Percentiles rank a stretch among this genome's conserved stretches.
Conservation (phyloP, 1,139 yeast genomes). For the Debaryomycetaceae sp. region DNA sequence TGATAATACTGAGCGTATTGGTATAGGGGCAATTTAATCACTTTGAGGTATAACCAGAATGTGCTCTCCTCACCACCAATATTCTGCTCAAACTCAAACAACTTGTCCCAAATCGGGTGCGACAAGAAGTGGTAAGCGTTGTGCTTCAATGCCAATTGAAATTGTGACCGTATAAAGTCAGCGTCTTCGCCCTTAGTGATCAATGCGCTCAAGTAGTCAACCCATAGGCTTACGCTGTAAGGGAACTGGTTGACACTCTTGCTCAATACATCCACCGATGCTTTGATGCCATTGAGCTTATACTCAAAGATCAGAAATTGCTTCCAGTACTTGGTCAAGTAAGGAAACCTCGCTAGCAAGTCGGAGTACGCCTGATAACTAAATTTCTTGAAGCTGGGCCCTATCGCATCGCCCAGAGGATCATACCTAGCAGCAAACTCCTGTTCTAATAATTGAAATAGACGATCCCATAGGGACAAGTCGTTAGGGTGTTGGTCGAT, state of each 20-base stretch:
- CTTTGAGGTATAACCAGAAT: conserved; percentile 30
- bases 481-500: conserved; percentile 19
- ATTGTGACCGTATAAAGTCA: conserved; percentile 30
- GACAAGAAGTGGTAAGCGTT: conserved; percentile 59
- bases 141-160: conserved; percentile 31
- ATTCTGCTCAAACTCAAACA: conserved; percentile 44
- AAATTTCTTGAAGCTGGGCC: conserved; percentile 17
- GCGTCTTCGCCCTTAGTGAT: conserved; percentile 22
- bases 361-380: conserved; percentile 20
- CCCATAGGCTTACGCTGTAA: conserved; percentile 60
- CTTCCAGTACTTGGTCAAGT: conserved; percentile 58
- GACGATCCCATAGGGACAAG: conserved; percentile 27
- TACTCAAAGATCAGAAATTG: conserved; percentile 50
- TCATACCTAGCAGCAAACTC: conserved; percentile 10
- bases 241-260: conserved; percentile 49
- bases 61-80: conserved; percentile 11
- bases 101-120: conserved; percentile 64
- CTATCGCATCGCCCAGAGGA: conserved; percentile 8
- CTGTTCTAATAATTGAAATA: conserved; percentile 22
- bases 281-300: conserved; percentile 49
- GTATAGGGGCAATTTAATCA: conserved; percentile 56
- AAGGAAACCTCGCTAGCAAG: conserved; percentile 50
- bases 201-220: conserved; percentile 54
- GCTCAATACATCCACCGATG: conserved; percentile 45
- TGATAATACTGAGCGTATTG: conserved; percentile 65